phyloP scores from a whole-genome alignment of 495 filamentous ascomycete species.

The Achaetomiella virescens region DNA sequence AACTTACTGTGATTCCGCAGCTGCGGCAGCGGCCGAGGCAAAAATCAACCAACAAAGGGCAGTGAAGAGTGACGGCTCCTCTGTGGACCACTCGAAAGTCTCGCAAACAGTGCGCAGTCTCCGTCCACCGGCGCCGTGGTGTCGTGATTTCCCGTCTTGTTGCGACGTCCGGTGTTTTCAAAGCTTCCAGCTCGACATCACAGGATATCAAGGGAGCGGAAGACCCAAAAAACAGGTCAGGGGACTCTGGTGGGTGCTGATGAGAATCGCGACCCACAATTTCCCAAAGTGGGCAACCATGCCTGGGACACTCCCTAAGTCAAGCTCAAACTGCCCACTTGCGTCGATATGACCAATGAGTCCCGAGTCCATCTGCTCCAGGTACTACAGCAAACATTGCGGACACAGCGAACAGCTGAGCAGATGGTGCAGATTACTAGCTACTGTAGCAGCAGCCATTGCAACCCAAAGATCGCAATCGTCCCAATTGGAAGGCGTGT shows the following conservation, averaged over 20 bases:
- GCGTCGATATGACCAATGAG: too few relatives aligned
- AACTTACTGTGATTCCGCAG: neutral
- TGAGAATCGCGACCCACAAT: neutral
- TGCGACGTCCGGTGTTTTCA: neutral
- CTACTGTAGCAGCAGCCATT: too few relatives aligned
- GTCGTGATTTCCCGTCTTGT: neutral
- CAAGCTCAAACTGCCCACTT: too few relatives aligned
- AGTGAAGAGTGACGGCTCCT: neutral
- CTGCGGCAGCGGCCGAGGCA: neutral
- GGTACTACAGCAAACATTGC: constrained; percentile 10
- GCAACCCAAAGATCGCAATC: too few relatives aligned
- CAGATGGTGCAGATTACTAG: too few relatives aligned
- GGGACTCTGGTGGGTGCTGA: neutral
- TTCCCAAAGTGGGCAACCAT: neutral
- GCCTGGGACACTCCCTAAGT: too few relatives aligned
- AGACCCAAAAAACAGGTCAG: neutral
- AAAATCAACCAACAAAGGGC: neutral
- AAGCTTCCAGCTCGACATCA: neutral
- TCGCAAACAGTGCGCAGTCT: neutral
- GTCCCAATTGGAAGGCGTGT: too few relatives aligned
- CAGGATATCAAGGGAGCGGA: neutral
- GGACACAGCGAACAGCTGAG: constrained; percentile 6
- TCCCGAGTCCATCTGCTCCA: too few relatives aligned
- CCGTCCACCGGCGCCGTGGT: neutral
- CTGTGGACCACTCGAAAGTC: too few relatives aligned